Base-by-base conservation (phyloP, 139 green algal genomes). In the Chlamydomonas sp. region DNA sequence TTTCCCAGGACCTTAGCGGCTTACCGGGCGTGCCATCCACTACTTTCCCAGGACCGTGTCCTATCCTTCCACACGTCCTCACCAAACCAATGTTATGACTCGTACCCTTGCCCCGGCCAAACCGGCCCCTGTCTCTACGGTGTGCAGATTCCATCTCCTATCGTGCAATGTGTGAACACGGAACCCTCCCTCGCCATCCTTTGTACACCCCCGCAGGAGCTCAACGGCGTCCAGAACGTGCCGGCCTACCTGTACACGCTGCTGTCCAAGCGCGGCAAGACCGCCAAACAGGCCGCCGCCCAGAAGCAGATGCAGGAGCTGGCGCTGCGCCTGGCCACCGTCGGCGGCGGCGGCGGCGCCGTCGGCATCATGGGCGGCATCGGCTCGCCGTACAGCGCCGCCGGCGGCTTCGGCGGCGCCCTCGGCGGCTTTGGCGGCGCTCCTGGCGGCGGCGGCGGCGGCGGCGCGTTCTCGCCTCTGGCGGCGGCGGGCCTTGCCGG, bases 181-280 rank as follows among this genome's bases (percentile, higher is more conserved):
- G 31, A 49, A 49, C 31, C 31, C 31, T 49, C 31, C 31, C 31
- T 49, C 31, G 31, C 31, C 31, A 49, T 49, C 31, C 31, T 49
- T 49, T 49, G 31, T 49, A 49, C 31, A 49, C 31, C 10, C 69
- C 17, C 69, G 20, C 82, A 86, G 71, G 73, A 87, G 73, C 72
- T 87, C 14, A 75, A 64, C n/a, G 84, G 84, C 75, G 75, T 88
- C 0, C 84, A 88, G 75, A 88, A 88, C 84, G 84, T 88, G 75
- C 90, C 90, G 14, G 90, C 90, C 20, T 93, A 91, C 87, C 84
- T 93, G 12, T 93, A 91, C 87, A 93, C 90, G 31, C 84, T 93
- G 15, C 90, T 93, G 61, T 90, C 86, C 79, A 93, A 93, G 87
- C 75, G 79, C 59, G 90, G 90, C 67, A 88, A 90, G 79, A 93